Percentiles rank a stretch among this genome's conserved stretches.
phyloP scores from a whole-genome alignment of 2,329 filamentous ascomycete species.

The Pleurostoma richardsiae region DNA sequence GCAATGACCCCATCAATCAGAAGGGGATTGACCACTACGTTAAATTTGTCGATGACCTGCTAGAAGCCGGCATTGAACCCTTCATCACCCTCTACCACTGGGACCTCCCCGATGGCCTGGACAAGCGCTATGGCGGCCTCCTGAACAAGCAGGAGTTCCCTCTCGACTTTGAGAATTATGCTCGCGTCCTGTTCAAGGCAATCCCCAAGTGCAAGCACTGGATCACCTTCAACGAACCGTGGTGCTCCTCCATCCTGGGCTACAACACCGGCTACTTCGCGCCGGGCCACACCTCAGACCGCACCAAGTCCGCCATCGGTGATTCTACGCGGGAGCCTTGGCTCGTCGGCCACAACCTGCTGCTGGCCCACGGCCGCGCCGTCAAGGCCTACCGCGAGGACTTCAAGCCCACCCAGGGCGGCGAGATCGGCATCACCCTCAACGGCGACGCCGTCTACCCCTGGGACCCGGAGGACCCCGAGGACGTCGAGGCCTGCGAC shows the following conservation, averaged over 20 bases:
- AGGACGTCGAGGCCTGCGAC: slow-evolving; percentile 69
- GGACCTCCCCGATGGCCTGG: slow-evolving; percentile 75
- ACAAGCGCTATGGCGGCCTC: slow-evolving; percentile 77
- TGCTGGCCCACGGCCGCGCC: slow-evolving; percentile 74
- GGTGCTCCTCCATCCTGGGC: slow-evolving; percentile 76
- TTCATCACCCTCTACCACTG: slow-evolving; percentile 85
- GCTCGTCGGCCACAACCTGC: slow-evolving; percentile 75
- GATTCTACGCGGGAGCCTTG: slow-evolving; percentile 76
- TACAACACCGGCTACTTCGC: slow-evolving; percentile 76
- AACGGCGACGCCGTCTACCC: slow-evolving; percentile 82
- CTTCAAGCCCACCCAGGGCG: slow-evolving; percentile 67
- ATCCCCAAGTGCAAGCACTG: slow-evolving; percentile 77
- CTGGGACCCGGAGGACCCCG: slow-evolving; percentile 72
- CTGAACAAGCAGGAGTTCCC: slow-evolving; percentile 79
- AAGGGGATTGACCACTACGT: slow-evolving; percentile 73
- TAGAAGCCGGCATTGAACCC: slow-evolving; percentile 70
- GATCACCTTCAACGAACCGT: slow-evolving; percentile 90
- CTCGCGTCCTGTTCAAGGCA: slow-evolving; percentile 68
- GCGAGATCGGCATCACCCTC: slow-evolving; percentile 81
- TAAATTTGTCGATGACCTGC: slow-evolving; percentile 72
- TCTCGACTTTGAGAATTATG: slow-evolving; percentile 75
- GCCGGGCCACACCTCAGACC: slow-evolving; percentile 75
- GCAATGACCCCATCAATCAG: slow-evolving; percentile 76
- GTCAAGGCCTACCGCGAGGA: slow-evolving; percentile 81
- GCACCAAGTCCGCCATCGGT: slow-evolving; percentile 63